Percentiles rank a stretch among this genome's conserved stretches.
These are phyloP conservation scores for Delphinella strobiligena DNA, from an alignment of 2,329 filamentous ascomycete genomes.

Conservation along the genomic window DNA sequence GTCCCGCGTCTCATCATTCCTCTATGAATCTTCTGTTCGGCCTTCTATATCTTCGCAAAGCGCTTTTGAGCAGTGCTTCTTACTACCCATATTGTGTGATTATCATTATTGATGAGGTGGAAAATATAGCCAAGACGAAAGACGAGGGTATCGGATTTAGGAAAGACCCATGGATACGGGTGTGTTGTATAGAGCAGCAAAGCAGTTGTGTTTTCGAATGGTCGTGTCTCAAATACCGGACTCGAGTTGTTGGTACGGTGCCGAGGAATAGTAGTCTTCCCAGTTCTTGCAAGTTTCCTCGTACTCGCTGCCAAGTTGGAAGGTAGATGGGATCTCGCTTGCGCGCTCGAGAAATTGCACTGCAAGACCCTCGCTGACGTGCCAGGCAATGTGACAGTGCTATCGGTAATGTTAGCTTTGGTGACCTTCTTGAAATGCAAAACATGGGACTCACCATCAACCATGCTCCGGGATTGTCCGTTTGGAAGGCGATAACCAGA, in stretches of 20 bases:
- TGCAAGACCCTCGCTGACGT: constrained; percentile 4
- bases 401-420: neutral
- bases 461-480: constrained; percentile 32
- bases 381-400: constrained; percentile 10
- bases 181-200: too few relatives aligned
- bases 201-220: too few relatives aligned
- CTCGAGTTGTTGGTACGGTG: neutral
- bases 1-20: too few relatives aligned
- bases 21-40: too few relatives aligned
- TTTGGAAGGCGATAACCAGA: constrained; percentile 28
- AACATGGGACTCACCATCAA: constrained; percentile 11
- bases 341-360: constrained; percentile 5
- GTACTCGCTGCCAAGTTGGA: constrained; percentile 1
- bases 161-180: too few relatives aligned
- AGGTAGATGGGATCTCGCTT: constrained; percentile 3
- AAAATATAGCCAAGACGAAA: too few relatives aligned
- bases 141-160: too few relatives aligned
- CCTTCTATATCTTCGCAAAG: too few relatives aligned
- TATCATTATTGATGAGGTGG: too few relatives aligned
- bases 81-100: too few relatives aligned
- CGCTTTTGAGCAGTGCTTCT: too few relatives aligned
- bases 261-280: neutral
- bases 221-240: too few relatives aligned
- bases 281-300: neutral
- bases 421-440: neutral